Conservation (phyloP, 75 land plant species). For the Azolla pinnata region DNA sequence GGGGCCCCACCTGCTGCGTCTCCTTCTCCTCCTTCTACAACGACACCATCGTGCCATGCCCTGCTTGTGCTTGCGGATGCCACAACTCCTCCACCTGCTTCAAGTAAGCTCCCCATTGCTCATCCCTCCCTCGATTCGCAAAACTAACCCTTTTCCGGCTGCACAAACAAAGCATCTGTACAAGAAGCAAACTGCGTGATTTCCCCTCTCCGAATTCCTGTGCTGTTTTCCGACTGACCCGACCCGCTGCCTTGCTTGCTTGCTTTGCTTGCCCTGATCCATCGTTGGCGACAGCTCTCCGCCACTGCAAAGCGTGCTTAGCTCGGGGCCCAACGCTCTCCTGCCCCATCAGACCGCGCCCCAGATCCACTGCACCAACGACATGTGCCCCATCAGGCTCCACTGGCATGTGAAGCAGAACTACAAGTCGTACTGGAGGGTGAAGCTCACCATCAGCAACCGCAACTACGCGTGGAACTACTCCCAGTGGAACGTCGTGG, state of each 20-base stretch:
- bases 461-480: conserved; percentile 48
- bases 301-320: not conserved
- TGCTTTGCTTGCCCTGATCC: not conserved
- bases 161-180: not conserved
- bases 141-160: not conserved
- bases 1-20: conserved; percentile 63
- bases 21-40: conserved; percentile 76
- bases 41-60: conserved; percentile 59
- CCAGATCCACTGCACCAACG: conserved; percentile 42
- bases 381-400: conserved; percentile 62
- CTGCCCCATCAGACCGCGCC: conserved; percentile 10
- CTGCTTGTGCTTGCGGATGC: conserved; percentile 62
- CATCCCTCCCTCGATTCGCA: not conserved
- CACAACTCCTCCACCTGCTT: conserved; percentile 32
- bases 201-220: not conserved
- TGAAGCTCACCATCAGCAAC: conserved; percentile 52
- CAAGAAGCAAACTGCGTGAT: not conserved
- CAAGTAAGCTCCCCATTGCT: not conserved
- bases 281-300: not conserved
- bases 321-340: not conserved
- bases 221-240: not conserved
- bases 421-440: conserved; percentile 58
- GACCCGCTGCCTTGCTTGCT: not conserved
- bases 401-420: conserved; percentile 71
- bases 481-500: conserved; percentile 50